These are phyloP conservation scores for Niveomyces coronatus DNA, from an alignment of 2,329 filamentous ascomycete species.

Conservation along the genomic window DNA sequence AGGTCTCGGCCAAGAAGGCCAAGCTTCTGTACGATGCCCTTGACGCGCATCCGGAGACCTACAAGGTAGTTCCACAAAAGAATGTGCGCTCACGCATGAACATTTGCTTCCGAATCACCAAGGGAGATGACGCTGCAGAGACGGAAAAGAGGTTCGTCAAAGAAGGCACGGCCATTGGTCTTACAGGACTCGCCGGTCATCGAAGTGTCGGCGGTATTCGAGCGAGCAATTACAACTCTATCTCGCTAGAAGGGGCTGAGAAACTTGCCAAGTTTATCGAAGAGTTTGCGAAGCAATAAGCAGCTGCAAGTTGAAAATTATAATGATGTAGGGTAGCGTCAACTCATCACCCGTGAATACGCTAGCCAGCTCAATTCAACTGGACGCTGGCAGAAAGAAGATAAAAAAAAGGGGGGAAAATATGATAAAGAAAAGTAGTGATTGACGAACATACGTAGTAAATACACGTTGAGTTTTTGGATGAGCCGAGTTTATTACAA, in stretches of 20 bases:
- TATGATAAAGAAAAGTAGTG: no score
- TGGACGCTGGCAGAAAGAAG: no score
- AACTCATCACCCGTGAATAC: no score
- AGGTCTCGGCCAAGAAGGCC: constrained; percentile 64
- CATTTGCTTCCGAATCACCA: constrained; percentile 74
- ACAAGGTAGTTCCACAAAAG: constrained; percentile 67
- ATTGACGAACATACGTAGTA: no score
- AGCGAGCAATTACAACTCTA: constrained; percentile 81
- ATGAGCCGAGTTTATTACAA: no score
- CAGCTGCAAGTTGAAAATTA: no score
- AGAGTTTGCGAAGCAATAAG: constrained; percentile 35
- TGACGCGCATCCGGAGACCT: constrained; percentile 63
- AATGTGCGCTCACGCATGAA: constrained; percentile 80
- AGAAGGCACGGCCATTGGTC: constrained; percentile 54
- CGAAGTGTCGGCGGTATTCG: constrained; percentile 78
- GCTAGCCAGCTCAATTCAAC: no score
- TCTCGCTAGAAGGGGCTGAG: constrained; percentile 55
- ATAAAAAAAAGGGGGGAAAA: no score
- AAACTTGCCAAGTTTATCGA: constrained; percentile 56
- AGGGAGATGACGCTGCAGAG: constrained; percentile 49
- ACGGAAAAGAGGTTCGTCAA: constrained; percentile 74
- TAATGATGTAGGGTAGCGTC: no score
- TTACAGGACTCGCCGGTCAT: constrained; percentile 82
- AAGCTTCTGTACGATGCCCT: constrained; percentile 64
- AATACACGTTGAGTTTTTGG: no score